Evolutionary conservation across 2,329 filamentous ascomycete species (phyloP), one percentile per base, ranked within the genome.

Genomic region (Fusarium anthophilum): DNA sequence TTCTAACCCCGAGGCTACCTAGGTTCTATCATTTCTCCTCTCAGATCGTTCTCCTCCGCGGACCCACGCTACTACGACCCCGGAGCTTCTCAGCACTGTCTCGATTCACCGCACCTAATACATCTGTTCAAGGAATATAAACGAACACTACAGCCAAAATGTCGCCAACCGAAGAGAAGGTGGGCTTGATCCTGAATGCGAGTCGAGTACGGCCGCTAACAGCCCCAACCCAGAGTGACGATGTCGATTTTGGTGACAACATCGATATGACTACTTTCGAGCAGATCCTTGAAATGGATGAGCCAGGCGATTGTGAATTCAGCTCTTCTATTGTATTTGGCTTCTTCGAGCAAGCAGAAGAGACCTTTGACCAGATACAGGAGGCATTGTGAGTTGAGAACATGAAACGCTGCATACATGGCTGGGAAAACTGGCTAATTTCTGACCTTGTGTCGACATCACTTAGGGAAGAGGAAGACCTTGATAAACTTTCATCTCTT

Each of bases 251-350:
- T 75, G 91, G 90, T 68, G 93, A 96, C 75, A 88, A 88, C 80
- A 91, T 99, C 83, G 96, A 98, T 82, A 85, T 87, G 70, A 82
- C 84, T 63, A 97, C 95, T 64, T 99, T 99, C 79, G 91, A 92
- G 78, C 96, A 98, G 86, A 98, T 99, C 81, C 90, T 98, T 72
- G 96, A 98, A 84, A 98, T 99, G 96, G 96, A 99, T 82, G 96
- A 98, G 74, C 93, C 94, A 74, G 90, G 91, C 17, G 93, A 96
- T 73, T 89, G 91, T 77, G 94, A 98, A 55, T 98, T 98, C 87
- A 97, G 93, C 84, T 90, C 88, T 78, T 92, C 93, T 69, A 95
- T 99, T 75, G 95, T 98, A 55, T 92, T 91, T 80, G 94, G 94
- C 70, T 99, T 98, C 86, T 97, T 98, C 77, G 91, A 94, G 24